Percentiles rank a stretch among this genome's conserved stretches.
phyloP scores from a whole-genome alignment of 1,139 yeast genomes.

The Yamadazyma conglobata region DNA sequence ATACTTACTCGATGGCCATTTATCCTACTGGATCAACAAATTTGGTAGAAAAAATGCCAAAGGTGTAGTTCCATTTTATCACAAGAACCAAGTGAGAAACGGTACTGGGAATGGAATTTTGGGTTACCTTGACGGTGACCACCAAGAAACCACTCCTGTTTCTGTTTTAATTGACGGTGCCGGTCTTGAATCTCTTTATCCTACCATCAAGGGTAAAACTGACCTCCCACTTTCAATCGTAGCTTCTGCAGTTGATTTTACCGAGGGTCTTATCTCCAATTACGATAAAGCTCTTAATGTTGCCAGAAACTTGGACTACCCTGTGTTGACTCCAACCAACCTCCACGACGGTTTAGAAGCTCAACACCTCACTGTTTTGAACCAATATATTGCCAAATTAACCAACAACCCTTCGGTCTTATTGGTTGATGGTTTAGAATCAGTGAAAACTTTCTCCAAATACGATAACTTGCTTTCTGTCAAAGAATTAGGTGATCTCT shows the following conservation, averaged over 20 bases:
- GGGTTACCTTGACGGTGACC: slow-evolving; percentile 54
- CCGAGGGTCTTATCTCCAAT: slow-evolving; percentile 58
- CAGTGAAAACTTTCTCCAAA: slow-evolving; percentile 54
- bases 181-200: slow-evolving; percentile 66
- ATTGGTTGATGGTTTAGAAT: slow-evolving; percentile 77
- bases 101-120: slow-evolving; percentile 82
- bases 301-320: slow-evolving; percentile 63
- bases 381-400: slow-evolving; percentile 56
- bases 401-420: slow-evolving; percentile 60
- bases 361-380: slow-evolving; percentile 65
- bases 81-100: slow-evolving; percentile 68
- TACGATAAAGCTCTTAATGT: slow-evolving; percentile 60
- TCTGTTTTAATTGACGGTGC: slow-evolving; percentile 65
- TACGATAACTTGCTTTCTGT: slow-evolving; percentile 45
- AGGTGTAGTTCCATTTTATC: slow-evolving; percentile 56
- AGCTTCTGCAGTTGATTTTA: slow-evolving; percentile 69
- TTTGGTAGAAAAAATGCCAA: slow-evolving; percentile 50
- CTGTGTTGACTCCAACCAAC: slow-evolving; percentile 69
- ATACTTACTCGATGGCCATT: slow-evolving; percentile 56
- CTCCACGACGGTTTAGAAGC: slow-evolving; percentile 50
- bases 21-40: slow-evolving; percentile 57
- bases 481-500: slow-evolving; percentile 40
- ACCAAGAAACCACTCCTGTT: slow-evolving; percentile 38
- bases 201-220: slow-evolving; percentile 33
- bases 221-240: slow-evolving; percentile 66